Base-by-base conservation (phyloP, 2,329 filamentous ascomycete species). In the Neonectria punicea region DNA sequence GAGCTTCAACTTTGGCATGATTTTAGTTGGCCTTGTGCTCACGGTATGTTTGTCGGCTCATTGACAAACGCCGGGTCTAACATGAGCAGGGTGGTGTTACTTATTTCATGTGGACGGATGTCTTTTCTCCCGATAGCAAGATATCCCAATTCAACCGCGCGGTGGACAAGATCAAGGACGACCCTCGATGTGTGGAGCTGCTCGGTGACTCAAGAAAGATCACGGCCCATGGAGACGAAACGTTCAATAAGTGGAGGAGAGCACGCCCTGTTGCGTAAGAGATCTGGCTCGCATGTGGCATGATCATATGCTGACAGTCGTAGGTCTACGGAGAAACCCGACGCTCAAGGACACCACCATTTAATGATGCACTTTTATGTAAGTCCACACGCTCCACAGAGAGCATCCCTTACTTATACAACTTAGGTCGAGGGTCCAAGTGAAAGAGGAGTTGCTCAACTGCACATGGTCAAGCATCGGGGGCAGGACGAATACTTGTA, bases 81-180 rank as follows among this genome's bases (percentile, higher is more conserved):
- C 18, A 41, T 51, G 44, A 64, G 47, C 71, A 94, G 92, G 89
- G 89, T 66, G 90, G 89, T n/a, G 91, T 98, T 10, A 86, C 85
- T 59, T 93, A 93, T 73, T 85, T 96, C 54, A 84, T 97, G 22
- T 97, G 92, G 80, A 87, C 88, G 4, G 93, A 97, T 67, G 92
- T 97, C 49, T 93, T 97, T 78, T 92, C 92, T 4, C 87, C 92
- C 20, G 91, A 94, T 75, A 96, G 93, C 83, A 94, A 93, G 80
- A 95, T 92, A 16, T 88, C 90, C 61, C 90, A 96, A 77, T 98
- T 97, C 85, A 97, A 97, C 81, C 90, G 92, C 68, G 93, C 93
- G 1, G 92, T 97, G 53, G 88, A 92, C 74, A 89, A 90, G 66
- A 90, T 98, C 76, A 93, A 91, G 77, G 85, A 86, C 57, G 92